Percentiles rank a stretch among this genome's conserved stretches.
phyloP scores from a whole-genome alignment of 208 protist genomes.

The Phytomonas francai region DNA sequence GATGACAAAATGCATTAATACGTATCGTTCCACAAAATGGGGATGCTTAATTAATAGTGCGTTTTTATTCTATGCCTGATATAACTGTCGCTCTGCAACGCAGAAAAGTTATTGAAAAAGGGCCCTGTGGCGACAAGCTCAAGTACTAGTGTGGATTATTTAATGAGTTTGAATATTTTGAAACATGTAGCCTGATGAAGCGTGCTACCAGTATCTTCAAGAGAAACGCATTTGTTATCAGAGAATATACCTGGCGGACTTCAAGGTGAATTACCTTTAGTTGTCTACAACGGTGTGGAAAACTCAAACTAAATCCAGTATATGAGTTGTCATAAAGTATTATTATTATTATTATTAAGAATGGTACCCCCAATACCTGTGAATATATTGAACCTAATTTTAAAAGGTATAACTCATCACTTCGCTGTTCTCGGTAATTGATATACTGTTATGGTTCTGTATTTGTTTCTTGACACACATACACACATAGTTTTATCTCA shows the following conservation, averaged over 20 bases:
- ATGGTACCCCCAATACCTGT: background rate
- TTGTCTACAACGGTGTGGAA: background rate
- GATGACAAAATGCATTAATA: background rate
- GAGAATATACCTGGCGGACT: background rate
- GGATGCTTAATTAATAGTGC: constrained; percentile 34
- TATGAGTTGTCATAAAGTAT: background rate
- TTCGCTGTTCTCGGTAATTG: background rate
- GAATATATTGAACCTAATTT: background rate
- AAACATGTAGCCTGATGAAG: background rate
- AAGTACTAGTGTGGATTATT: constrained; percentile 26
- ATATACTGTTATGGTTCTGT: background rate
- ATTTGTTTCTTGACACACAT: no score
- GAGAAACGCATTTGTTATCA: background rate
- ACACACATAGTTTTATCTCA: background rate
- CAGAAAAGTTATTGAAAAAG: constrained; percentile 72
- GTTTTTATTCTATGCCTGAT: constrained; percentile 90
- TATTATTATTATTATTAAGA: background rate
- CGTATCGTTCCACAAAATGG: constrained; percentile 48
- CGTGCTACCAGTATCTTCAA: background rate
- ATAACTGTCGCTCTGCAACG: constrained; percentile 96
- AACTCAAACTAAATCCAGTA: background rate
- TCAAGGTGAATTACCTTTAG: background rate
- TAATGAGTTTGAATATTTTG: background rate
- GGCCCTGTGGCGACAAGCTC: constrained; percentile 85
- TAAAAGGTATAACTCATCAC: background rate